Conservation (phyloP, 208 protist species). For the Trypanosoma scelopori region DNA sequence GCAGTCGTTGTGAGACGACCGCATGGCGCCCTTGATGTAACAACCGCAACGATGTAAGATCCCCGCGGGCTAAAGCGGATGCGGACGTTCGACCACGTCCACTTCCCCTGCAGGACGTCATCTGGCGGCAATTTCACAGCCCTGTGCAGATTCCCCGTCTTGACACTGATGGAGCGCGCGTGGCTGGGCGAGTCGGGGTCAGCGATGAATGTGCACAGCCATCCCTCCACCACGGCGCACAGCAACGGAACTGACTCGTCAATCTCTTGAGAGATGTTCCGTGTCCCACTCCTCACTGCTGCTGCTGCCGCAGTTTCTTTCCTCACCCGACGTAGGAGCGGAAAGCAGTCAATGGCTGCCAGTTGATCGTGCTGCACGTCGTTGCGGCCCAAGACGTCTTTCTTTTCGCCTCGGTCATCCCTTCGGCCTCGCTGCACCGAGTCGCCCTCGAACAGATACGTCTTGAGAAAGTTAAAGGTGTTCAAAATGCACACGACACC, state of each 20-base stretch:
- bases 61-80: conserved; percentile 23
- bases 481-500: conserved; percentile 68
- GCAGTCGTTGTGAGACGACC: background rate
- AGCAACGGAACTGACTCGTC: conserved; percentile 12
- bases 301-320: background rate
- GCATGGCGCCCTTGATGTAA: background rate
- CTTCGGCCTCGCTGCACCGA: conserved; percentile 1
- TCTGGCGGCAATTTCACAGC: conserved; percentile 16
- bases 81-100: conserved; percentile 8
- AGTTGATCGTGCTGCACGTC: conserved; percentile 5
- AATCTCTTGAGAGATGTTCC: background rate
- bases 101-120: conserved; percentile 1
- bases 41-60: conserved; percentile 15
- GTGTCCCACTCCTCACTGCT: background rate
- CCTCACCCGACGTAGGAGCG: conserved; percentile 1
- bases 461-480: conserved; percentile 61
- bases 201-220: conserved; percentile 17
- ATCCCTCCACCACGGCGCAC: conserved; percentile 19
- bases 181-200: background rate
- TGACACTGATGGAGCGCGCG: conserved; percentile 10
- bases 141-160: conserved; percentile 2
- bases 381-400: background rate
- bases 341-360: conserved; percentile 27
- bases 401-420: background rate
- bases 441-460: conserved; percentile 57